Percentiles rank a stretch among this genome's conserved stretches.
Evolutionary conservation across 768 basidiomycete species (phyloP).

Genomic region (Pisolithus orientalis): DNA sequence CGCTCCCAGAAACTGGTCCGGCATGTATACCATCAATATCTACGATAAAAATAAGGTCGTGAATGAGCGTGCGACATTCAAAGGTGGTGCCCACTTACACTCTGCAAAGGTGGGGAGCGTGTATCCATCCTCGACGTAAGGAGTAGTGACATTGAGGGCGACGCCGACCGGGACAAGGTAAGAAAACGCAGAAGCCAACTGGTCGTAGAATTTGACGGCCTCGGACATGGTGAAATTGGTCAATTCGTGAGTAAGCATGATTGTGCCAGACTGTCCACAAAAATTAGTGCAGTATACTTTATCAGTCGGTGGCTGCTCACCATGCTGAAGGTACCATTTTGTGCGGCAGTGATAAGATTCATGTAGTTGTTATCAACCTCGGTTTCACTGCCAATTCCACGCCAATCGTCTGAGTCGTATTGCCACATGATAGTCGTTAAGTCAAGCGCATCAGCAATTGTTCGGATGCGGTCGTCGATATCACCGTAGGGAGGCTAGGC

Average conservation of each 20-base stretch:
- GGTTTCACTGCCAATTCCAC: slow-evolving; percentile 39
- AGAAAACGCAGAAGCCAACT: slow-evolving; percentile 39
- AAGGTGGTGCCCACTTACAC: not conserved
- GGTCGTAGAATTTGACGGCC: slow-evolving; percentile 45
- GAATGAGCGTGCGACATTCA: not conserved
- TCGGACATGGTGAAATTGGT: slow-evolving; percentile 56
- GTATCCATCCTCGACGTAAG: slow-evolving; percentile 45
- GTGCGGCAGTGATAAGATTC: slow-evolving; percentile 40
- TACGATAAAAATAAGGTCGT: not conserved
- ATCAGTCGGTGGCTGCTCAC: slow-evolving; percentile 17
- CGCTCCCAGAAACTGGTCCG: not conserved
- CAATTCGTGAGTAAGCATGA: slow-evolving; percentile 54
- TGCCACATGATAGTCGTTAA: slow-evolving; percentile 71
- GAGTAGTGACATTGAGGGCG: slow-evolving; percentile 43
- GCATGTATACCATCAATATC: not conserved
- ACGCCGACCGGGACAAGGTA: slow-evolving; percentile 51
- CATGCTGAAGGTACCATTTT: slow-evolving; percentile 34
- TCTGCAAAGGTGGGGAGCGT: slow-evolving; percentile 25
- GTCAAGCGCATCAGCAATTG: slow-evolving; percentile 60
- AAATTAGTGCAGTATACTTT: not conserved
- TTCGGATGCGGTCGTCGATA: slow-evolving; percentile 72
- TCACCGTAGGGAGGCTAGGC: slow-evolving; percentile 60
- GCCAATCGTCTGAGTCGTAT: slow-evolving; percentile 71
- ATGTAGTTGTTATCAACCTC: slow-evolving; percentile 51
- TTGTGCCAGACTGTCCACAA: slow-evolving; percentile 36